These are phyloP conservation scores for Adenanthera pavonina DNA, from an alignment of 306 rosid genomes.

Conservation along the genomic window DNA sequence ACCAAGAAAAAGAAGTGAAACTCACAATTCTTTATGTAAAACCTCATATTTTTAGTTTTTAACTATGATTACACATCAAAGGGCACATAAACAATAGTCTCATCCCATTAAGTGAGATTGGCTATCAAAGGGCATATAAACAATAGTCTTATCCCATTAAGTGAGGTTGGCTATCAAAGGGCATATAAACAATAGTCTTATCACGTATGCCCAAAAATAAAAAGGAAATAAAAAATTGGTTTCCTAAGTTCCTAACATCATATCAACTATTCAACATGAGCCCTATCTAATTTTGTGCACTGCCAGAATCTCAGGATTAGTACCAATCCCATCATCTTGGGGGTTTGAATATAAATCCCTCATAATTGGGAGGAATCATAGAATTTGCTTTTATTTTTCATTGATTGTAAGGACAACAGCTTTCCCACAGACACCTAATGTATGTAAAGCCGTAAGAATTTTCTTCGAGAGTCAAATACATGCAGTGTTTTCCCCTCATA, in stretches of 20 bases:
- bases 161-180: no score
- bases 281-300: neutral
- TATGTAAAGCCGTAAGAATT: neutral
- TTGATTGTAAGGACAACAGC: neutral
- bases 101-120: no score
- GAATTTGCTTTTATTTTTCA: neutral
- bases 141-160: no score
- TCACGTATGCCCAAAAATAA: neutral
- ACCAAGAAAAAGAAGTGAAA: neutral
- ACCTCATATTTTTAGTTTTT: neutral
- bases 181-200: no score
- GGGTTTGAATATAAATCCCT: neutral
- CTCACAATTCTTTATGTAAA: constrained; percentile 16
- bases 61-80: neutral
- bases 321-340: neutral
- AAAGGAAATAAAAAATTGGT: neutral
- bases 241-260: constrained; percentile 49
- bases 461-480: no score
- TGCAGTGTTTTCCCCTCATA: no score
- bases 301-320: neutral
- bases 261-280: constrained; percentile 42
- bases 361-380: neutral
- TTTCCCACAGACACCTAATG: neutral
- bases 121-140: no score
- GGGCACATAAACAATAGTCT: no score